Evolutionary conservation across 2,329 filamentous ascomycete species (phyloP).

Genomic region (Ceratocystis lukuohia): DNA sequence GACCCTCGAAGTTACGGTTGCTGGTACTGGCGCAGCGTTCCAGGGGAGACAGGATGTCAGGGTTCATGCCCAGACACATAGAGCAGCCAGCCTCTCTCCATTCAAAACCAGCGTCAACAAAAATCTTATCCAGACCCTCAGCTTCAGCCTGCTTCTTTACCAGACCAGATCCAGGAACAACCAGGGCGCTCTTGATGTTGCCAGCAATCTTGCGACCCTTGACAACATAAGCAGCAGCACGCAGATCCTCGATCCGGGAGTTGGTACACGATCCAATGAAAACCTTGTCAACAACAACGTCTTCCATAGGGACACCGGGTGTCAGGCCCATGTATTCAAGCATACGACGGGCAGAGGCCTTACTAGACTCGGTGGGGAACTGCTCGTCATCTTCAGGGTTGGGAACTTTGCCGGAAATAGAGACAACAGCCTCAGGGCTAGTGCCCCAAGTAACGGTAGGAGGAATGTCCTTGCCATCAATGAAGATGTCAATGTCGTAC

Average conservation of each 20-base stretch:
- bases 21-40: constrained; percentile 93
- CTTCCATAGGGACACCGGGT: constrained; percentile 76
- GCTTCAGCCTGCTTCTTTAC: constrained; percentile 84
- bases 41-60: constrained; percentile 81
- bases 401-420: constrained; percentile 82
- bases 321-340: constrained; percentile 93
- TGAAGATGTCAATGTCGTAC: constrained; percentile 78
- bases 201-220: constrained; percentile 74
- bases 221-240: constrained; percentile 73
- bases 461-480: constrained; percentile 83
- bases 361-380: constrained; percentile 68
- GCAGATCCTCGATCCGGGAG: constrained; percentile 87
- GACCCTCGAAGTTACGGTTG: constrained; percentile 94
- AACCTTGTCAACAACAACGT: constrained; percentile 86
- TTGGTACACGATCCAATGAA: constrained; percentile 99
- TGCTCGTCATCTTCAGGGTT: constrained; percentile 54
- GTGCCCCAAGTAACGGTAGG: constrained; percentile 96
- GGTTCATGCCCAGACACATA: constrained; percentile 99
- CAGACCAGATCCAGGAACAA: constrained; percentile 88
- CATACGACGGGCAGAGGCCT: constrained; percentile 63
- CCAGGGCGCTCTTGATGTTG: constrained; percentile 89
- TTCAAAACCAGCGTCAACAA: constrained; percentile 83
- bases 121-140: constrained; percentile 88
- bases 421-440: constrained; percentile 88
- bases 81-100: constrained; percentile 98